Percentiles rank a stretch among this genome's conserved stretches.
Evolutionary conservation across 2,329 filamentous ascomycete genomes (phyloP).

Genomic region (Endoconidiophora polonica): DNA sequence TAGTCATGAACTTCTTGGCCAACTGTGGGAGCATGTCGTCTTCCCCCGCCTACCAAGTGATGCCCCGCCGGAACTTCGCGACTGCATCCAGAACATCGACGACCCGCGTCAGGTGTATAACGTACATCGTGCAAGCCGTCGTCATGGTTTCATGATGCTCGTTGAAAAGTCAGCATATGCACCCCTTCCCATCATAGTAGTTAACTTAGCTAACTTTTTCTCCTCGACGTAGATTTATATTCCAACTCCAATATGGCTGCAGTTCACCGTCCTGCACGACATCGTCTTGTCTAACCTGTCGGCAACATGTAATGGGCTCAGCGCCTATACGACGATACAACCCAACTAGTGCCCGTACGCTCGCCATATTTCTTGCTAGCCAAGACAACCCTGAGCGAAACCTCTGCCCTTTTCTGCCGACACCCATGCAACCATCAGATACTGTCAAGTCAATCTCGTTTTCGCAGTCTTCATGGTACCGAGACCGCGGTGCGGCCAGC

Average conservation of each 20-base stretch:
- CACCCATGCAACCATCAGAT: conserved; percentile 27
- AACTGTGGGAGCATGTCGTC: conserved; percentile 43
- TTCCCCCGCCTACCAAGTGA: conserved; percentile 43
- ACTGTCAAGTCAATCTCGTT: conserved; percentile 28
- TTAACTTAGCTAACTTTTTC: conserved; percentile 13
- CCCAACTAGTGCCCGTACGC: conserved; percentile 60
- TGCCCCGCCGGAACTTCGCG: conserved; percentile 40
- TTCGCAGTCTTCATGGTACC: conserved; percentile 20
- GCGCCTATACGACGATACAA: conserved; percentile 64
- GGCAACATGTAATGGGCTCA: conserved; percentile 47
- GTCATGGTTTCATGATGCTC: conserved; percentile 47
- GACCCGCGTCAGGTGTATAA: conserved; percentile 45
- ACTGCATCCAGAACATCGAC: conserved; percentile 39
- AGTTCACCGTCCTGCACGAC: conserved; percentile 51
- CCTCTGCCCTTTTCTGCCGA: conserved; percentile 41
- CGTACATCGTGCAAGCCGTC: conserved; percentile 42
- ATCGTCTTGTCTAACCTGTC: conserved; percentile 65
- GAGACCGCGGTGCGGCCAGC: conserved; percentile 2
- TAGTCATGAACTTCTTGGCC: conserved; percentile 35
- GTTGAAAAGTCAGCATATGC: conserved; percentile 41
- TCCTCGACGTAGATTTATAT: conserved; percentile 43
- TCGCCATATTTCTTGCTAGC: conserved; percentile 66
- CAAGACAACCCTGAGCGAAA: conserved; percentile 58
- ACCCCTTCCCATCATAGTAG: background rate
- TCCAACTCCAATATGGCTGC: conserved; percentile 72